These are phyloP conservation scores for Solanum dulcamara DNA, from an alignment of 257 asterid species.

Conservation along the genomic window DNA sequence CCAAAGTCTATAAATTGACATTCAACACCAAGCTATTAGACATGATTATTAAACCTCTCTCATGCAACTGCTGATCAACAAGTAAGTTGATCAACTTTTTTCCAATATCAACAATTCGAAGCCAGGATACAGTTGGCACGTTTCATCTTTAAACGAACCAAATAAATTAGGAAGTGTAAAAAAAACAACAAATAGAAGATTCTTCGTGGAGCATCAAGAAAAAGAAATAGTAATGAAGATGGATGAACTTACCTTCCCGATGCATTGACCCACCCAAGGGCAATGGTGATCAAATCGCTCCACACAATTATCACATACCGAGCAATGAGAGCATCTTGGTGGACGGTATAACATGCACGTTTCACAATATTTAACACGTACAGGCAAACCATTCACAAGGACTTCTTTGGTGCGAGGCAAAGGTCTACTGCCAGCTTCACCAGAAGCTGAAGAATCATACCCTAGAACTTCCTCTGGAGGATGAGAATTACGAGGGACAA, in stretches of 20 bases:
- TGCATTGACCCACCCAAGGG: constrained; percentile 88
- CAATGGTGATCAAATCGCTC: constrained; percentile 88
- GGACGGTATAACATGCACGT: constrained; percentile 75
- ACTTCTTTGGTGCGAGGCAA: constrained; percentile 46
- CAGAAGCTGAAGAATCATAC: constrained; percentile 15
- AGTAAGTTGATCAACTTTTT: background rate
- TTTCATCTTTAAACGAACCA: background rate
- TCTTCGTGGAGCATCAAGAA: background rate
- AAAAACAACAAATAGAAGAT: background rate
- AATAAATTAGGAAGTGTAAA: background rate
- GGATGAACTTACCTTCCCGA: constrained; percentile 43
- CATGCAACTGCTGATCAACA: too few relatives aligned
- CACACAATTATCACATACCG: constrained; percentile 71
- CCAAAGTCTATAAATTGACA: too few relatives aligned
- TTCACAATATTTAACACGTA: constrained; percentile 60
- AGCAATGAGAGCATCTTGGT: constrained; percentile 82
- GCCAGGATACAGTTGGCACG: background rate
- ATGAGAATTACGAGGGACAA: constrained; percentile 48
- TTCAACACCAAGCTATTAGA: too few relatives aligned
- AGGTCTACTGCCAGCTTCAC: constrained; percentile 12
- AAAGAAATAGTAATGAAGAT: background rate
- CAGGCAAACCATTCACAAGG: constrained; percentile 45
- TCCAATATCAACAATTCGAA: background rate
- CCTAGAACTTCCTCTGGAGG: constrained; percentile 37
- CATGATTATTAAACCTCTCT: too few relatives aligned